A percentile compares a stretch with the other conserved stretches of the same genome.
These are phyloP conservation scores for Globisporangium megalacanthum DNA, from an alignment of 352 stramenopile species.

Conservation along the genomic window DNA sequence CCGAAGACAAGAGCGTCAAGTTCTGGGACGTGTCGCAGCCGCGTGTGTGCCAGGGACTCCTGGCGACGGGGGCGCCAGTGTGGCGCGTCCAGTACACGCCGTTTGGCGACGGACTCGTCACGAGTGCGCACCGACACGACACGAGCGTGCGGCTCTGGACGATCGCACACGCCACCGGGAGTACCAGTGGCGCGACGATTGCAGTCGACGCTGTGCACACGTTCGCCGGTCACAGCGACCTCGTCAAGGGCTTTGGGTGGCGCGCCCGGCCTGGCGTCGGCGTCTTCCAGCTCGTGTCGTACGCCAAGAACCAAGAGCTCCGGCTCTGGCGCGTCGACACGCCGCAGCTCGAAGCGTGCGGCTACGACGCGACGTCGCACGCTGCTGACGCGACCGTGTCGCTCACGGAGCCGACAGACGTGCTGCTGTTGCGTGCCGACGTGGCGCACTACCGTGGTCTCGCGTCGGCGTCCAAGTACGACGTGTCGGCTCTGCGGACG, in stretches of 20 bases:
- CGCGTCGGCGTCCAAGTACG: constrained; percentile 45
- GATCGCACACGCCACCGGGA: constrained; percentile 25
- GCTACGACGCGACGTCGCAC: constrained; percentile 42
- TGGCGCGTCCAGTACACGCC: constrained; percentile 72
- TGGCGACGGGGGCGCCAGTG: constrained; percentile 59
- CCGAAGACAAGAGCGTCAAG: constrained; percentile 82
- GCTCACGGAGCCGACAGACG: constrained; percentile 3
- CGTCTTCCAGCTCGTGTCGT: constrained; percentile 71
- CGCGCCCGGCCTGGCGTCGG: constrained; percentile 31
- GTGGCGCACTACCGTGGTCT: constrained; percentile 22
- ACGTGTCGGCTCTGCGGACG: constrained; percentile 58
- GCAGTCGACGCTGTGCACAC: constrained; percentile 48
- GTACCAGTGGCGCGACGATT: constrained; percentile 4
- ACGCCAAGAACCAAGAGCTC: constrained; percentile 77
- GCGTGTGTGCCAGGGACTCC: constrained; percentile 47
- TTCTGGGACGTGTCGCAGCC: constrained; percentile 75
- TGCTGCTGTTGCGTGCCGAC: constrained; percentile 17
- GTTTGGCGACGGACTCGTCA: constrained; percentile 80
- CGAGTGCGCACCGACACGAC: constrained; percentile 61
- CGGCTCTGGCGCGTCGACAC: constrained; percentile 66
- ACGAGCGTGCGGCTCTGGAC: constrained; percentile 61
- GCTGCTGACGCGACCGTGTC: constrained; percentile 9
- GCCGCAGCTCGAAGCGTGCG: constrained; percentile 55
- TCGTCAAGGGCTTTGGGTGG: constrained; percentile 67
- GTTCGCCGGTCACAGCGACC: constrained; percentile 54